Conservation (phyloP, 2,329 filamentous ascomycete species). For the Sodiomyces alkalinus region DNA sequence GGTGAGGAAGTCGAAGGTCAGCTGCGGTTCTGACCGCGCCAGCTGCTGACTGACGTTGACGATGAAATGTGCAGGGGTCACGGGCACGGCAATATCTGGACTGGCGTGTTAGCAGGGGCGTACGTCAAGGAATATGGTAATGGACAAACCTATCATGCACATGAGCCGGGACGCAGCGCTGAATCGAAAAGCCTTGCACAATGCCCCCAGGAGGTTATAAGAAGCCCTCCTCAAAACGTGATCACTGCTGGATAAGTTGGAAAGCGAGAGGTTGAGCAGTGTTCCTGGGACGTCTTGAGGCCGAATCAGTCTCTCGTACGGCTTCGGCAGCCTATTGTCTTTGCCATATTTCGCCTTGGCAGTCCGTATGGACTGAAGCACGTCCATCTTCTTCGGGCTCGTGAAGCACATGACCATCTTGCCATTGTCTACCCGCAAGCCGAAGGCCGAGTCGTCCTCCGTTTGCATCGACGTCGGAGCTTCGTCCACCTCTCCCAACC, state of each 20-base stretch:
- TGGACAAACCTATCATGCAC: constrained; percentile 39
- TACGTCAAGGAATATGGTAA: not conserved
- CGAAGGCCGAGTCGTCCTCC: constrained; percentile 53
- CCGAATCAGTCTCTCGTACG: constrained; percentile 48
- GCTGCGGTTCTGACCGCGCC: constrained; percentile 46
- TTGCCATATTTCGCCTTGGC: constrained; percentile 52
- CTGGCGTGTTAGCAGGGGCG: constrained; percentile 2
- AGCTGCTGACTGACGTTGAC: constrained; percentile 50
- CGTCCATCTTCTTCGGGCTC: constrained; percentile 46
- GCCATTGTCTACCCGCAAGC: constrained; percentile 50
- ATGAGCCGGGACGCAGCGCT: constrained; percentile 44
- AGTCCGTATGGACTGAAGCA: constrained; percentile 45
- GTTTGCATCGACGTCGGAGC: constrained; percentile 47
- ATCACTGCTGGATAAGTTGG: constrained; percentile 49
- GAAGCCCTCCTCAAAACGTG: constrained; percentile 45
- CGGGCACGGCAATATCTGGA: constrained; percentile 45
- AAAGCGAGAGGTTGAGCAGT: constrained; percentile 50
- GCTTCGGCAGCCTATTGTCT: constrained; percentile 43
- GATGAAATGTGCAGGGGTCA: constrained; percentile 49
- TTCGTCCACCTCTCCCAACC: constrained; percentile 52
- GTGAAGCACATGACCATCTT: constrained; percentile 61
- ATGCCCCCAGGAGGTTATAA: constrained; percentile 51
- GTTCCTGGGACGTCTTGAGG: constrained; percentile 59
- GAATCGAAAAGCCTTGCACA: constrained; percentile 55
- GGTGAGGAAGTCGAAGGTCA: constrained; percentile 55